phyloP scores from a whole-genome alignment of 768 basidiomycete genomes.

The Suillus subaureus region DNA sequence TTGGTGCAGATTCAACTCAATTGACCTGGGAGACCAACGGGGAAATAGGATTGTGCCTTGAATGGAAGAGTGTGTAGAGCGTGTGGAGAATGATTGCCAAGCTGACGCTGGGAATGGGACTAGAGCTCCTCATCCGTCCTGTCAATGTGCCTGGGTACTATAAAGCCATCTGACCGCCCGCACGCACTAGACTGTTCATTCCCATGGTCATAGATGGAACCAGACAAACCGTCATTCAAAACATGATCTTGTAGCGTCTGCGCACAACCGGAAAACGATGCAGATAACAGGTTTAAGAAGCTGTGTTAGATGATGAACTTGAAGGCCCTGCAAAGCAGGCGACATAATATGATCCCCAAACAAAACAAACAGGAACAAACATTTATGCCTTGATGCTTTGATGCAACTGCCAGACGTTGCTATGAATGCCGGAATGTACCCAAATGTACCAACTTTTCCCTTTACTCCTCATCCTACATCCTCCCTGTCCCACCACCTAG shows the following conservation, averaged over 20 bases:
- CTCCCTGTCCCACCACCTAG: constrained; percentile 1
- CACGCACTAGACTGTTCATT: not conserved
- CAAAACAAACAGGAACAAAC: constrained; percentile 19
- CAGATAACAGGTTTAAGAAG: not conserved
- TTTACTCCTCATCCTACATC: constrained; percentile 8
- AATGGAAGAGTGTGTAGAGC: not conserved
- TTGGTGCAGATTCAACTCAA: not conserved
- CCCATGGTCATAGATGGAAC: not conserved
- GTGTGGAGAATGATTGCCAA: not conserved
- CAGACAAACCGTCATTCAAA: not conserved
- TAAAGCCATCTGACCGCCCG: not conserved
- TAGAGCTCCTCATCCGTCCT: not conserved
- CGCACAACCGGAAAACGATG: too few relatives aligned
- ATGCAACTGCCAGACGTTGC: constrained; percentile 22
- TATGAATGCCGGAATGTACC: constrained; percentile 21
- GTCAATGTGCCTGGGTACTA: constrained; percentile 1
- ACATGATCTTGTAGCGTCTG: not conserved
- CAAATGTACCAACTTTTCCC: not conserved
- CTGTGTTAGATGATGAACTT: constrained; percentile 10
- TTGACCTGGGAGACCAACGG: not conserved
- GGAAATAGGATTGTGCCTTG: not conserved
- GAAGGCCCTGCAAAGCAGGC: constrained; percentile 7
- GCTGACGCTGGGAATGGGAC: not conserved
- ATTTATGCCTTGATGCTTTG: constrained; percentile 21
- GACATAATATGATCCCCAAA: constrained; percentile 2